Conservation (phyloP, 495 filamentous ascomycete genomes). For the Aspergillus taichungensis region DNA sequence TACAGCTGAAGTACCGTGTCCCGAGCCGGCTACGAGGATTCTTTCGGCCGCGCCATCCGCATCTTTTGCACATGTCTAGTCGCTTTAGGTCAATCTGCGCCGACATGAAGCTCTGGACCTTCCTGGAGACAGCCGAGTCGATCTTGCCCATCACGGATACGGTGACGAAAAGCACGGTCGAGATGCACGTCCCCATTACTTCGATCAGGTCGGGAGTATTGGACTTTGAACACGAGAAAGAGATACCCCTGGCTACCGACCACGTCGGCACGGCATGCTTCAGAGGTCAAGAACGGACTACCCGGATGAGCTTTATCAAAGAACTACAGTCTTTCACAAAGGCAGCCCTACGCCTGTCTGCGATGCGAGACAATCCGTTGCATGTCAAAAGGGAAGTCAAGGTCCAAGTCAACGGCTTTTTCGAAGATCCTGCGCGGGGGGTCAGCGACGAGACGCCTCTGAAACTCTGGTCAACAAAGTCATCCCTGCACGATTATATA, state of each 20-base stretch:
- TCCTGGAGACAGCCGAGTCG: slow-evolving; percentile 57
- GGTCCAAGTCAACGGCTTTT: slow-evolving; percentile 54
- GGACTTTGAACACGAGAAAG: slow-evolving; percentile 45
- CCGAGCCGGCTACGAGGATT: slow-evolving; percentile 40
- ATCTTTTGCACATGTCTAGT: slow-evolving; percentile 42
- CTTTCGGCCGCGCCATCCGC: slow-evolving; percentile 39
- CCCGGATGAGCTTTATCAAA: slow-evolving; percentile 39
- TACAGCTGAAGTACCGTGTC: slow-evolving; percentile 46
- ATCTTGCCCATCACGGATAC: slow-evolving; percentile 38
- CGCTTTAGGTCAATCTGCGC: slow-evolving; percentile 50
- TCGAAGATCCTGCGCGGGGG: slow-evolving; percentile 41
- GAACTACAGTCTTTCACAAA: slow-evolving; percentile 38
- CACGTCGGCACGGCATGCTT: slow-evolving; percentile 51
- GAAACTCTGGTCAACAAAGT: slow-evolving; percentile 45
- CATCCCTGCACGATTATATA: slow-evolving; percentile 41
- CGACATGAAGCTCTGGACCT: slow-evolving; percentile 59
- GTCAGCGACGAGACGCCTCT: slow-evolving; percentile 34
- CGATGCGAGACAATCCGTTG: slow-evolving; percentile 32
- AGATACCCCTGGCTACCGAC: slow-evolving; percentile 48
- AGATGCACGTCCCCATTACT: slow-evolving; percentile 48
- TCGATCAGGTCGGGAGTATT: slow-evolving; percentile 53
- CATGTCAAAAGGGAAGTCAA: slow-evolving; percentile 43
- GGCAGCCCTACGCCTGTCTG: slow-evolving; percentile 32
- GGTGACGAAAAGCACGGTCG: slow-evolving; percentile 20
- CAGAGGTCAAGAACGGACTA: slow-evolving; percentile 38